Conservation (phyloP, 257 asterid genomes). For the Scutellaria baicalensis region DNA sequence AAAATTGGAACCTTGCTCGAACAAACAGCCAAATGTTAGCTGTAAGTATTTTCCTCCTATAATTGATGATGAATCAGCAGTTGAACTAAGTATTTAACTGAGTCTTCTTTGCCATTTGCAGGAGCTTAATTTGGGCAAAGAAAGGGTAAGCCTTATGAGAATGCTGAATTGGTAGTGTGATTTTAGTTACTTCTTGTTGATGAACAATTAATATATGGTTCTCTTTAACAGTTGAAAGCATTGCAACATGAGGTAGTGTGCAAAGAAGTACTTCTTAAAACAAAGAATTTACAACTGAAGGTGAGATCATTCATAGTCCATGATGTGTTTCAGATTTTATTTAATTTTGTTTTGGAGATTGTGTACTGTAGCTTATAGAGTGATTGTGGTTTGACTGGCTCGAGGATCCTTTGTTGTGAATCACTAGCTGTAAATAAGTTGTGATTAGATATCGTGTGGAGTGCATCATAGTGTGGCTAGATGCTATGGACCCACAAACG, state of each 20-base stretch:
- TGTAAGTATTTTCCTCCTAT: conserved; percentile 29
- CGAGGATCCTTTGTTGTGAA: background rate
- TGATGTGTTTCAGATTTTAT: background rate
- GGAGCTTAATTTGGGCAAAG: conserved; percentile 69
- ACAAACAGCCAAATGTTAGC: conserved; percentile 69
- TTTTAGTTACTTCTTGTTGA: background rate
- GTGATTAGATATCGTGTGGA: background rate
- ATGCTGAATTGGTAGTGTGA: background rate
- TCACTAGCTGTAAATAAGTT: background rate
- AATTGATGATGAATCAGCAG: background rate
- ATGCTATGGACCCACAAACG: background rate
- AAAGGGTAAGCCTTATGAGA: conserved; percentile 44
- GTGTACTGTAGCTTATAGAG: background rate
- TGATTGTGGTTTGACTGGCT: background rate
- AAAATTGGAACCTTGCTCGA: conserved; percentile 84
- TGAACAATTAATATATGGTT: background rate
- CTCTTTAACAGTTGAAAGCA: conserved; percentile 45
- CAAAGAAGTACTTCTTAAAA: conserved; percentile 64
- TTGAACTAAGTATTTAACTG: background rate
- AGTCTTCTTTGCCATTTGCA: conserved; percentile 26
- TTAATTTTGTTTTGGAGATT: background rate
- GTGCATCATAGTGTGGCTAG: background rate
- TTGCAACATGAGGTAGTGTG: conserved; percentile 72
- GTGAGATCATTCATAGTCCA: conserved; percentile 6
- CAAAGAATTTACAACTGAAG: conserved; percentile 37